Conservation (phyloP, 2,329 filamentous ascomycete species). For the Meredithiella fracta region DNA sequence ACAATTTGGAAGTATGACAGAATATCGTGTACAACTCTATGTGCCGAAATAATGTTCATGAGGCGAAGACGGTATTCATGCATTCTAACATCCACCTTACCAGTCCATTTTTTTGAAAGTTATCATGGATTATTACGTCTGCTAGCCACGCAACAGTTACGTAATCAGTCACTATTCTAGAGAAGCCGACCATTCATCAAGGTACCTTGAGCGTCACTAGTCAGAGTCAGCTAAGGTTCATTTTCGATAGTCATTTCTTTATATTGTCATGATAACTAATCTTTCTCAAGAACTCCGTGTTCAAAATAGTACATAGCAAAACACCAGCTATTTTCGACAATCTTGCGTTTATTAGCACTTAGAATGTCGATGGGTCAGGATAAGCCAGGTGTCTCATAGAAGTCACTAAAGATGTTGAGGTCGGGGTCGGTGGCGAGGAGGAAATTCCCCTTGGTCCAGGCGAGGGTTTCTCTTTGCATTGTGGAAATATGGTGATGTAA, state of each 20-base stretch:
- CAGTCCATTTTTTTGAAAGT: not conserved
- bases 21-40: not conserved
- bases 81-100: not conserved
- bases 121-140: slow-evolving; percentile 32
- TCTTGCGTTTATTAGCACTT: slow-evolving; percentile 30
- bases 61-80: not conserved
- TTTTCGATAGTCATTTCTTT: not conserved
- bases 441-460: slow-evolving; percentile 37
- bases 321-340: slow-evolving; percentile 42
- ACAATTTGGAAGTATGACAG: not conserved
- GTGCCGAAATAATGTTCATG: not conserved
- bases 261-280: not conserved
- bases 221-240: slow-evolving; percentile 7
- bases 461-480: too few species aligned
- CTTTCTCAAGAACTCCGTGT: slow-evolving; percentile 20
- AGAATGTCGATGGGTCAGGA: slow-evolving; percentile 44
- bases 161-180: slow-evolving; percentile 47
- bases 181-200: slow-evolving; percentile 25
- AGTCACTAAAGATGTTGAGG: slow-evolving; percentile 36
- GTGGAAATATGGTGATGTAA: not conserved
- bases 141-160: slow-evolving; percentile 36
- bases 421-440: slow-evolving; percentile 43
- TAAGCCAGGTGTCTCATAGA: slow-evolving; percentile 38
- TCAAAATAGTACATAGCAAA: slow-evolving; percentile 37
- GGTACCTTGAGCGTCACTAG: slow-evolving; percentile 21